Evolutionary conservation across 306 rosid genomes (phyloP).

Genomic region (Inga leiocalycina): DNA sequence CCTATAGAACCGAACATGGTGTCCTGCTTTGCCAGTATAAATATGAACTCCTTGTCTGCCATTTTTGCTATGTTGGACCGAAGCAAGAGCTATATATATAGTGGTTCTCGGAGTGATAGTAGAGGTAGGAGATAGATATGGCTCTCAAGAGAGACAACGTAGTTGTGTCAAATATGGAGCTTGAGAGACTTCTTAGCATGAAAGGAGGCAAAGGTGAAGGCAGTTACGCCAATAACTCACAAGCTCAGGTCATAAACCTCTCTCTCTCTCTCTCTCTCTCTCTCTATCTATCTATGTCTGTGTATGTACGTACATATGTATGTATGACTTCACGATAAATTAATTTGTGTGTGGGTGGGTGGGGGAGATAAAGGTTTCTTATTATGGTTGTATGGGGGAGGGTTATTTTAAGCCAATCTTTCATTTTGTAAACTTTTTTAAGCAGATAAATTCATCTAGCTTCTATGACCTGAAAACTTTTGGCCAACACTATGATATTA

Average conservation of each 20-base stretch:
- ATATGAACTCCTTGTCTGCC: constrained; percentile 26
- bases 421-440: too few species aligned
- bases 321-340: background rate
- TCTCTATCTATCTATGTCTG: background rate
- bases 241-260: constrained; percentile 63
- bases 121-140: constrained; percentile 21
- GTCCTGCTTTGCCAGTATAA: constrained; percentile 21
- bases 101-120: background rate
- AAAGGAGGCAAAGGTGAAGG: constrained; percentile 97
- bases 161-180: constrained; percentile 68
- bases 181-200: constrained; percentile 87
- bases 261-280: background rate
- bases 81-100: background rate
- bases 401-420: too few species aligned
- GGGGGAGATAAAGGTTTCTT: too few species aligned
- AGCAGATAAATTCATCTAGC: background rate
- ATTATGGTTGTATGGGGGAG: too few species aligned
- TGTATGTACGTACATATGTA: too few species aligned
- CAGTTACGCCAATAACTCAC: constrained; percentile 96
- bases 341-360: too few species aligned
- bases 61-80: constrained; percentile 11
- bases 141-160: constrained; percentile 76
- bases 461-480: background rate
- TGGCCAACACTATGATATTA: background rate
- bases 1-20: constrained; percentile 28